phyloP scores from a whole-genome alignment of 139 green algal species.

The Pseudopediastrum boryanum region DNA sequence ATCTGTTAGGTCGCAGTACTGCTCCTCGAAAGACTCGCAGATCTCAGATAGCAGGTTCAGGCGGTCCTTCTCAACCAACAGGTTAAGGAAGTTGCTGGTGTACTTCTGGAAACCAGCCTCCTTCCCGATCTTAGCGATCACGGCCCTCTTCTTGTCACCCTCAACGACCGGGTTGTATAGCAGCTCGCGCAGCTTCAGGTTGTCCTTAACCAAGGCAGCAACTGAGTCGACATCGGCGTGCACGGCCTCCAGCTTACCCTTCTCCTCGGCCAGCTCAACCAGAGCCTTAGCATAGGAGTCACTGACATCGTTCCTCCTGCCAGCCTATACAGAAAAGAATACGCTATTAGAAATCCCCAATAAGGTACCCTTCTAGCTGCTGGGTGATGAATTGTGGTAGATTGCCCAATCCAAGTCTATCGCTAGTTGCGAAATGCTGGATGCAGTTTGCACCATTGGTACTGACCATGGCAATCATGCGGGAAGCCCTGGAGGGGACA shows the following conservation, averaged over 20 bases:
- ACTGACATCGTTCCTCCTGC: slow-evolving; percentile 57
- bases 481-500: slow-evolving; percentile 14
- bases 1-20: slow-evolving; percentile 96
- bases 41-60: slow-evolving; percentile 85
- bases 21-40: slow-evolving; percentile 88
- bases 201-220: slow-evolving; percentile 69
- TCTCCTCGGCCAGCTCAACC: slow-evolving; percentile 88
- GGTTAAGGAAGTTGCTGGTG: slow-evolving; percentile 96
- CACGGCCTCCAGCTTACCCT: slow-evolving; percentile 81
- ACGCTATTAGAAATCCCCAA: no score
- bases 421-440: no score
- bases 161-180: slow-evolving; percentile 88
- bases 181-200: slow-evolving; percentile 75
- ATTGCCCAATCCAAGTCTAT: no score
- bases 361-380: no score
- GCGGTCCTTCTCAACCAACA: slow-evolving; percentile 93
- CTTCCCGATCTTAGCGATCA: slow-evolving; percentile 83
- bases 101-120: slow-evolving; percentile 77
- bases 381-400: no score
- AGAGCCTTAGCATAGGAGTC: slow-evolving; percentile 93
- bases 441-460: no score
- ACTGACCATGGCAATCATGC: slow-evolving; percentile 28
- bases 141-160: slow-evolving; percentile 86
- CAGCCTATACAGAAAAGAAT: slow-evolving; percentile 1
- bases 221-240: slow-evolving; percentile 77